Evolutionary conservation across 768 basidiomycete species (phyloP).

Genomic region (Leucocoprinus birnbaumii): DNA sequence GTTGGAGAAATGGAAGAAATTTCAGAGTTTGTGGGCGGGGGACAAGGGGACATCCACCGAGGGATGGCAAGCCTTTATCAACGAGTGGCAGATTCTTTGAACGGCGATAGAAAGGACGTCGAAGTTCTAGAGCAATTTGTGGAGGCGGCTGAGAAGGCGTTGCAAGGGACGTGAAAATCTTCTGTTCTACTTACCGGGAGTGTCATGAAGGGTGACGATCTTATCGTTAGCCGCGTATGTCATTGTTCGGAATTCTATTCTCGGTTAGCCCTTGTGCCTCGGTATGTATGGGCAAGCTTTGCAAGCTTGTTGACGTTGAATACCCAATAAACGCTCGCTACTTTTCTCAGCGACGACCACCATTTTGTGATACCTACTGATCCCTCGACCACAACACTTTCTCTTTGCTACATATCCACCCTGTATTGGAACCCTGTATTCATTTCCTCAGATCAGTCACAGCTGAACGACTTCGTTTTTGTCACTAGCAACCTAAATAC

Average conservation of each 20-base stretch:
- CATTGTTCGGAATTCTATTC: conserved; percentile 1
- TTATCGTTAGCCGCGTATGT: conserved; percentile 11
- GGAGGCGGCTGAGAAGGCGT: conserved; percentile 28
- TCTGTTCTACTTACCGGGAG: neutral
- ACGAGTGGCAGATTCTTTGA: conserved; percentile 37
- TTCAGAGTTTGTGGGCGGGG: conserved; percentile 46
- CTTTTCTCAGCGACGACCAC: neutral
- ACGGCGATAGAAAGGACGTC: conserved; percentile 33
- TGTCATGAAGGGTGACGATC: neutral
- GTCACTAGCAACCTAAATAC: neutral
- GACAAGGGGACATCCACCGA: conserved; percentile 41
- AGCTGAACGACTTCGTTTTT: neutral
- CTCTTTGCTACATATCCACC: neutral
- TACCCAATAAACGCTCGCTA: neutral
- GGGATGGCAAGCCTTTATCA: conserved; percentile 46
- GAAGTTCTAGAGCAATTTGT: conserved; percentile 40
- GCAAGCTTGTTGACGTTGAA: conserved; percentile 11
- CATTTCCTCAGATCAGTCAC: neutral
- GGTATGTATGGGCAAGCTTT: conserved; percentile 1
- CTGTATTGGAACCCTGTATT: neutral
- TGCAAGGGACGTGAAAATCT: conserved; percentile 21
- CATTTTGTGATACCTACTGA: neutral
- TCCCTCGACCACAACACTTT: neutral
- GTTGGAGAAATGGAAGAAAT: conserved; percentile 67
- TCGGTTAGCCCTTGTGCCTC: conserved; percentile 8